phyloP scores from a whole-genome alignment of 805 yeast species.

The Jamesozyma spencerorum region DNA sequence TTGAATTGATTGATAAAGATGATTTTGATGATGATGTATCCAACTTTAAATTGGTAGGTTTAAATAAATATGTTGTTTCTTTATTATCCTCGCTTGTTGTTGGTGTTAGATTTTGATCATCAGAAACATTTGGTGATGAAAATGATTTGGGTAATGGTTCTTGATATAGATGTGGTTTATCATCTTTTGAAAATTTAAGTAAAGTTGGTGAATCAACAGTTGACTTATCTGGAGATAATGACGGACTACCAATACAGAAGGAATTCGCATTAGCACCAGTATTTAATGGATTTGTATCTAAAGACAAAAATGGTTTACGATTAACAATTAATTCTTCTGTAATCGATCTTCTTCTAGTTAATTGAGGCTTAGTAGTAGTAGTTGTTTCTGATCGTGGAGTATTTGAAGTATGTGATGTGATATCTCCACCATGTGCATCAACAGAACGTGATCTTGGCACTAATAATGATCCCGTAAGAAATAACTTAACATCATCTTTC shows the following conservation, averaged over 20 bases:
- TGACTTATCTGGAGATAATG: constrained; percentile 26
- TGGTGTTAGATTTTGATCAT: not conserved
- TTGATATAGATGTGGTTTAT: constrained; percentile 21
- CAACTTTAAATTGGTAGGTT: constrained; percentile 1
- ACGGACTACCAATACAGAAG: constrained; percentile 18
- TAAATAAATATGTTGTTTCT: constrained; percentile 1
- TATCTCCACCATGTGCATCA: not conserved
- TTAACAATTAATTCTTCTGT: not conserved
- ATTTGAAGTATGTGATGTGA: not conserved
- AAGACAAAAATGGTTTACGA: constrained; percentile 19
- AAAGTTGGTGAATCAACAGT: constrained; percentile 25
- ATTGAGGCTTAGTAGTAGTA: not conserved
- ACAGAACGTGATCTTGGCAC: constrained; percentile 15
- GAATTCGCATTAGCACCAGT: constrained; percentile 17
- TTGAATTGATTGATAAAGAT: too few relatives aligned
- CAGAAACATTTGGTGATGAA: not conserved
- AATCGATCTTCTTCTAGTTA: not conserved
- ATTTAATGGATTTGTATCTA: constrained; percentile 20
- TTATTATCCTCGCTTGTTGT: not conserved
- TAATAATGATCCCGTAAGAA: constrained; percentile 29
- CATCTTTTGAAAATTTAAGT: constrained; percentile 18
- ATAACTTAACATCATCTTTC: constrained; percentile 15
- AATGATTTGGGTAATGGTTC: constrained; percentile 25
- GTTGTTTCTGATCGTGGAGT: not conserved
- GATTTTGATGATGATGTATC: not conserved